Conservation (phyloP, 2,329 filamentous ascomycete genomes). For the Cercospora sp. region DNA sequence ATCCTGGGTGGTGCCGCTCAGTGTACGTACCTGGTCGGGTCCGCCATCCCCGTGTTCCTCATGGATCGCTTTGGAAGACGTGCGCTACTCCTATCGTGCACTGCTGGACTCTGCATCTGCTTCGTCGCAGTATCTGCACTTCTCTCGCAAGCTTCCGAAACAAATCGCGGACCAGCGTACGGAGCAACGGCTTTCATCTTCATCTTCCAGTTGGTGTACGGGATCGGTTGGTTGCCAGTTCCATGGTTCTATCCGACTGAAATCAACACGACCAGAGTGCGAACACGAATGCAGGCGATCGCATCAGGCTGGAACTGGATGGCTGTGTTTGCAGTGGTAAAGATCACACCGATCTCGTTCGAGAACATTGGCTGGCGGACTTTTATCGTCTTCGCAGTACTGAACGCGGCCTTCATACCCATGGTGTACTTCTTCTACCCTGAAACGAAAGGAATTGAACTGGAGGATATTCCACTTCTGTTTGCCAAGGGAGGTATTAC, state of each 20-base stretch:
- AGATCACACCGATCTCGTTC: conserved; percentile 24
- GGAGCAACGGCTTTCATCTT: conserved; percentile 63
- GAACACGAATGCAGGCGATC: conserved; percentile 3
- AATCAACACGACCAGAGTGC: conserved; percentile 37
- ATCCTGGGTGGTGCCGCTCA: conserved; percentile 37
- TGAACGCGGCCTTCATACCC: conserved; percentile 6
- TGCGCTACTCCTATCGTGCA: conserved; percentile 45
- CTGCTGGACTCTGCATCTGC: conserved; percentile 54
- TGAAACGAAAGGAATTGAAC: conserved; percentile 21
- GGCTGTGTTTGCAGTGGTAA: conserved; percentile 37
- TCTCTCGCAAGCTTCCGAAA: conserved; percentile 40
- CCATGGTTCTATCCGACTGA: conserved; percentile 39
- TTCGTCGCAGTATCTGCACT: conserved; percentile 51
- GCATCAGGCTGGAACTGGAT: conserved; percentile 16
- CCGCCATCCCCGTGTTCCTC: conserved; percentile 52
- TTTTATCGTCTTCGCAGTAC: conserved; percentile 25
- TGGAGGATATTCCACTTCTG: not conserved
- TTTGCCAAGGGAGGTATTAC: not conserved
- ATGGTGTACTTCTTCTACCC: conserved; percentile 23
- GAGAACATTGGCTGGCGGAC: conserved; percentile 12
- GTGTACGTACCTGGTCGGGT: not conserved
- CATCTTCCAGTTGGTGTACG: conserved; percentile 69
- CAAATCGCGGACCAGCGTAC: conserved; percentile 39
- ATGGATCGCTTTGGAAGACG: conserved; percentile 61
- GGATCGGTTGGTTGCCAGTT: conserved; percentile 52